phyloP scores from a whole-genome alignment of 2,329 filamentous ascomycete species.

The Aspergillus brasiliensis region DNA sequence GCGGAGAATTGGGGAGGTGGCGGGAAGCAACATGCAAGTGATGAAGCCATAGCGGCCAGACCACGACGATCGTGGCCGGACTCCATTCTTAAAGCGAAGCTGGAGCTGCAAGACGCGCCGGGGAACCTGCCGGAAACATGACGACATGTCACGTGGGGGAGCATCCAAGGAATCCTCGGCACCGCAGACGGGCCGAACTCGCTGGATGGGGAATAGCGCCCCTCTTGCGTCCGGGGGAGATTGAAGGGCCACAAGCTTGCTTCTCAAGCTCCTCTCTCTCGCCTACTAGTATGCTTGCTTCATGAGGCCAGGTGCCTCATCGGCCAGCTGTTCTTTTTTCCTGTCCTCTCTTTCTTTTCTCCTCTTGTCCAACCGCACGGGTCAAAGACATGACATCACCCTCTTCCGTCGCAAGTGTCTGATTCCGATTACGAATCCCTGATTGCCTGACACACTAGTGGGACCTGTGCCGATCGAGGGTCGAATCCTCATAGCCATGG shows the following conservation, averaged over 20 bases:
- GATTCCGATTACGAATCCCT: constrained; percentile 8
- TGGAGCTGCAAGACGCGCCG: neutral
- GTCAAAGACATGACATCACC: constrained; percentile 15
- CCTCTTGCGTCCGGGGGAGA: constrained; percentile 7
- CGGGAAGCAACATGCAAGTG: constrained; percentile 25
- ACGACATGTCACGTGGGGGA: constrained; percentile 32
- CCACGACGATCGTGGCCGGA: constrained; percentile 18
- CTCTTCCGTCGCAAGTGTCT: constrained; percentile 3
- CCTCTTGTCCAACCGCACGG: neutral
- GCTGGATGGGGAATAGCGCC: constrained; percentile 26
- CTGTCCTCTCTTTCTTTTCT: neutral
- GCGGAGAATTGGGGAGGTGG: constrained; percentile 20
- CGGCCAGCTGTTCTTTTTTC: constrained; percentile 11
- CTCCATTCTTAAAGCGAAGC: constrained; percentile 4
- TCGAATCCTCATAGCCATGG: constrained; percentile 44
- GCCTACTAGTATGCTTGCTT: constrained; percentile 3
- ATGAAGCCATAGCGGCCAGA: constrained; percentile 20
- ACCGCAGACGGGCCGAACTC: constrained; percentile 21
- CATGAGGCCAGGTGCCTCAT: constrained; percentile 29
- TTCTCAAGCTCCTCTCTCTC: too few species aligned
- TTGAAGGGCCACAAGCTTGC: neutral
- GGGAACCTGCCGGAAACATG: constrained; percentile 18
- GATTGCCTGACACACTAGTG: constrained; percentile 15
- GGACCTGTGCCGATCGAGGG: constrained; percentile 19
- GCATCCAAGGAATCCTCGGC: constrained; percentile 1